Evolutionary conservation across 495 filamentous ascomycete species (phyloP), one percentile per base, ranked within the genome.

Genomic region (Tuber melanosporum): DNA sequence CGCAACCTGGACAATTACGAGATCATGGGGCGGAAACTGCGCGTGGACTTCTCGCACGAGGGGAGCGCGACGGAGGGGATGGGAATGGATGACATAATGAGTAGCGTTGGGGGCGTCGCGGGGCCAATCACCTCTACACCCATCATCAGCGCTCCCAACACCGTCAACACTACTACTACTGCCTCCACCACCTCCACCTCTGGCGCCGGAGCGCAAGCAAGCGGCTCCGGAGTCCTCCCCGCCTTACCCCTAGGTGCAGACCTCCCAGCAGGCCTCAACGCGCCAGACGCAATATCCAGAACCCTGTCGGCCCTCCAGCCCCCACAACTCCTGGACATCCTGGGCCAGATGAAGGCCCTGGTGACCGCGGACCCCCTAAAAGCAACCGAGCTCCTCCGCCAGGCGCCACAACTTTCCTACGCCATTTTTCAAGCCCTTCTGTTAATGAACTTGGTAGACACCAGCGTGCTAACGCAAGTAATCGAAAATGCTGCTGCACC

Each of bases 1-100:
- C 91, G 95, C 76, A 99, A 99, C 83, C 87, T 99, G 46, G 97
- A 99, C 86, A 93, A 97, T 83, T 90, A 94, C 87, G 95, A 98
- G 84, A 91, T 97, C 77, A 97, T 97, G 93, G 93, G 93, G 36
- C 90, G 95, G 74, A 97, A 96, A 82, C 88, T 99, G 74, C 90
- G 94, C 44, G 95, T 99, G 45, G 95, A 97, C 84, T 99, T 94
- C 85, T 94, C 92, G 42, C 95, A 97, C 84, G 94, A 97, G 83
- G 93, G 93, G 41, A 86, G 86, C 72, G 84, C 84, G 47, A 85
- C 86, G 26, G 76, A 80, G 4, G 85, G 85, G 77, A 83, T 83
- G 72, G 85, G 85, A 77, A 83, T 83, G 72, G 83, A 85, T 57
- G 73, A 76, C n/a, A 66, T 66, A 32, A 66, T 66, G 57, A 66